A percentile compares a stretch with the other conserved stretches of the same genome.
Conservation (phyloP, 2,329 filamentous ascomycete species). For the Pseudogymnoascus sp. region DNA sequence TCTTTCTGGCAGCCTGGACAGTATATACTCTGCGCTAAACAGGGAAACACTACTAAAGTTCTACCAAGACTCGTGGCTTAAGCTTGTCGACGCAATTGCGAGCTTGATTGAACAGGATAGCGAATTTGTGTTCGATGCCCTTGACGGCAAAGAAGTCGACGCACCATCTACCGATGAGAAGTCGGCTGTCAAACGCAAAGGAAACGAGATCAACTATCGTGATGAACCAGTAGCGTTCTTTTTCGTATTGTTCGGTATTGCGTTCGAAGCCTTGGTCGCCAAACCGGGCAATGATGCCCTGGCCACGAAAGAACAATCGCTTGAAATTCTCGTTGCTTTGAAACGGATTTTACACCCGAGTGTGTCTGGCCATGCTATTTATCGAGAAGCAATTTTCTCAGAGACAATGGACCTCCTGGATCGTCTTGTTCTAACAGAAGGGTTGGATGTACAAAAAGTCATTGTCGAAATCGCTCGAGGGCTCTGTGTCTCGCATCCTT, state of each 20-base stretch:
- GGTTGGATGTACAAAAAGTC: slow-evolving; percentile 77
- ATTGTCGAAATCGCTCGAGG: slow-evolving; percentile 92
- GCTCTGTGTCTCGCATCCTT: slow-evolving; percentile 84
- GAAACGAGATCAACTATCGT: slow-evolving; percentile 87
- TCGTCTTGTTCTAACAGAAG: slow-evolving; percentile 84
- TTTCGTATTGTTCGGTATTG: slow-evolving; percentile 93
- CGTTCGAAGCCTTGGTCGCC: slow-evolving; percentile 89
- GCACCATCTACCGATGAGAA: slow-evolving; percentile 25
- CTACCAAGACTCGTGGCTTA: slow-evolving; percentile 96
- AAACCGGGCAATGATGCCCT: slow-evolving; percentile 62
- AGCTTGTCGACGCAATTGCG: slow-evolving; percentile 92
- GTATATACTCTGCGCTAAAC: slow-evolving; percentile 90
- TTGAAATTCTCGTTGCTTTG: slow-evolving; percentile 83
- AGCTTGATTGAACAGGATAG: slow-evolving; percentile 96
- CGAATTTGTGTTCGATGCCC: slow-evolving; percentile 91
- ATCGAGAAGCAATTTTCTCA: slow-evolving; percentile 89
- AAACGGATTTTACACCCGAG: slow-evolving; percentile 93
- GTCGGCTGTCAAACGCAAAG: slow-evolving; percentile 48
- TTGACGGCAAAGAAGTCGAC: slow-evolving; percentile 72
- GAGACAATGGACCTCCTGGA: slow-evolving; percentile 96
- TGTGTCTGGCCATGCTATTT: slow-evolving; percentile 93
- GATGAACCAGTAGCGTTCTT: slow-evolving; percentile 98
- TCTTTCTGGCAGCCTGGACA: slow-evolving; percentile 78
- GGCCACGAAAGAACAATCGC: slow-evolving; percentile 67
- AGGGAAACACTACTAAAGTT: slow-evolving; percentile 89